phyloP scores from a whole-genome alignment of 2,329 filamentous ascomycete species.

The Talaromyces piceae region DNA sequence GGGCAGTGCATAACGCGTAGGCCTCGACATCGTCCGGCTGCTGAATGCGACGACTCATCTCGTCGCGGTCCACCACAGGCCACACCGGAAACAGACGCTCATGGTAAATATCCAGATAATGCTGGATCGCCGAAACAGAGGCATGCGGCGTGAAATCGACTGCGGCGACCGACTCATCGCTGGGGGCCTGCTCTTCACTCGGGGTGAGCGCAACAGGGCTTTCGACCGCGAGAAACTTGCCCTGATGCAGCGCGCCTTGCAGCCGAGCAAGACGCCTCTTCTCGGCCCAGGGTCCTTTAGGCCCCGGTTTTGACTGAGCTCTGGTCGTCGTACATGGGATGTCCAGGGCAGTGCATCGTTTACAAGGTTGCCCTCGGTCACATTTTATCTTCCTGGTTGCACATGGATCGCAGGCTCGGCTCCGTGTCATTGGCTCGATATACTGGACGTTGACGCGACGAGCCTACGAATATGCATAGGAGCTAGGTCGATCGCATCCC shows the following conservation, averaged over 20 bases:
- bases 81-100: conserved; percentile 9
- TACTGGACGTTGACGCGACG: conserved; percentile 7
- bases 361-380: conserved; percentile 10
- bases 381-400: conserved; percentile 12
- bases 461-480: conserved; percentile 12
- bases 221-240: not conserved
- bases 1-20: conserved; percentile 9
- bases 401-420: conserved; percentile 12
- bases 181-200: not conserved
- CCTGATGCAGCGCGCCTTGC: conserved; percentile 5
- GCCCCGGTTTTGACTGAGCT: conserved; percentile 11
- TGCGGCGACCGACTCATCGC: conserved; percentile 1
- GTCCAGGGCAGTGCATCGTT: conserved; percentile 7
- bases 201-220: not conserved
- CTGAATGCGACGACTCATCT: conserved; percentile 9
- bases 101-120: conserved; percentile 10
- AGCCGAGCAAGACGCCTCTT: conserved; percentile 10
- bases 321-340: conserved; percentile 11
- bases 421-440: conserved; percentile 11
- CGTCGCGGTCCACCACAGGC: conserved; percentile 11
- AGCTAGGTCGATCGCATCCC: conserved; percentile 2
- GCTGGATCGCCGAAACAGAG: conserved; percentile 7
- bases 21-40: conserved; percentile 9
- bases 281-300: conserved; percentile 11
- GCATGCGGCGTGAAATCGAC: conserved; percentile 1